phyloP scores from a whole-genome alignment of 2,329 filamentous ascomycete species.

The Pseudogymnoascus sp. region DNA sequence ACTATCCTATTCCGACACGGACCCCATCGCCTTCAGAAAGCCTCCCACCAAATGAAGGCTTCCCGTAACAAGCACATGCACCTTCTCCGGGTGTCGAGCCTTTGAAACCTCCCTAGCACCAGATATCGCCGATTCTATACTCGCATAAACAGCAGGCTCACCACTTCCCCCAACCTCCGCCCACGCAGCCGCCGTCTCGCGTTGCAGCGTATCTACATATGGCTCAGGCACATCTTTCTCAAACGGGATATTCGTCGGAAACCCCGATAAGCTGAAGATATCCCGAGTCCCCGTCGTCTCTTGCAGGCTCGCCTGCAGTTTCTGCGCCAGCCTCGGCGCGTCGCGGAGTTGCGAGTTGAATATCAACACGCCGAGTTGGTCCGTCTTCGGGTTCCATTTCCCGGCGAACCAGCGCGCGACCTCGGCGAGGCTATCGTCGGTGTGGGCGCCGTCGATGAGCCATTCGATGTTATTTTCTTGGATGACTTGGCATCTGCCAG shows the following conservation, averaged over 20 bases:
- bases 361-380: background rate
- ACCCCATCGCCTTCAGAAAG: background rate
- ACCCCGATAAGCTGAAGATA: slow-evolving; percentile 44
- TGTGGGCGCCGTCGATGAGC: slow-evolving; percentile 22
- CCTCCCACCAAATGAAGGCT: slow-evolving; percentile 54
- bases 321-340: slow-evolving; percentile 32
- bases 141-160: slow-evolving; percentile 30
- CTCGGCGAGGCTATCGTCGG: slow-evolving; percentile 69
- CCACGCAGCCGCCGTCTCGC: background rate
- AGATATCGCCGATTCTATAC: slow-evolving; percentile 48
- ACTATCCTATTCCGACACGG: background rate
- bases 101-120: slow-evolving; percentile 34
- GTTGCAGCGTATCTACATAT: background rate
- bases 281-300: slow-evolving; percentile 24
- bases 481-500: slow-evolving; percentile 65
- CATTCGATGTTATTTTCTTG: slow-evolving; percentile 32
- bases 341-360: slow-evolving; percentile 1
- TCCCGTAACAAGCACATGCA: slow-evolving; percentile 44
- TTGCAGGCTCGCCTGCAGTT: slow-evolving; percentile 35
- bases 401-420: slow-evolving; percentile 72
- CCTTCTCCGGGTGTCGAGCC: slow-evolving; percentile 19
- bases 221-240: slow-evolving; percentile 20
- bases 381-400: slow-evolving; percentile 21
- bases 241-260: slow-evolving; percentile 37
- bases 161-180: slow-evolving; percentile 23